Evolutionary conservation across 1,284 basidiomycete species (phyloP), one percentile per base, ranked within the genome.

Genomic region (Cystobasidium pallidum): DNA sequence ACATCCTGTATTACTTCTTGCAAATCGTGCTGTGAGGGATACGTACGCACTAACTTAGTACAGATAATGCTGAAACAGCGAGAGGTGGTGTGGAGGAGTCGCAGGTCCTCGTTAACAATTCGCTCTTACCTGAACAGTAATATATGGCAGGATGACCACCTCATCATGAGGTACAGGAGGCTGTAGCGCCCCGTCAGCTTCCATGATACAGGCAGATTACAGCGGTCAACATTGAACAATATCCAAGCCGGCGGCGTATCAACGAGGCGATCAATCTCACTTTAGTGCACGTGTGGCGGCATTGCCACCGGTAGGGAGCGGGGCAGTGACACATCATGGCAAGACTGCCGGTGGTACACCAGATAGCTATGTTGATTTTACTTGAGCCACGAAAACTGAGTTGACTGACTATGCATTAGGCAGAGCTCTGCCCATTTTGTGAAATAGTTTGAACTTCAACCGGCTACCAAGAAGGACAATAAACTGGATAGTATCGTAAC

Each of bases 11-110:
- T 63, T 3, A 71, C 68, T 26, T 41, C 68, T 55, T 71, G 68
- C 13, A 62, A 30, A 39, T 71, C 68, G 34, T 71, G 68, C 68
- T 71, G 61, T n/a, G n/a, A n/a, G n/a, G n/a, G n/a, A n/a, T n/a
- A n/a, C n/a, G n/a, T n/a, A n/a, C n/a, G n/a, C n/a, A n/a, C n/a
- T n/a, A n/a, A n/a, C n/a, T n/a, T n/a, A n/a, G n/a, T n/a, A n/a
- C n/a, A n/a, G n/a, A n/a, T n/a, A n/a, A n/a, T n/a, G n/a, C n/a
- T n/a, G n/a, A n/a, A n/a, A n/a, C n/a, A n/a, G n/a, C n/a, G n/a
- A n/a, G n/a, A n/a, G n/a, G n/a, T n/a, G n/a, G n/a, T n/a, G n/a
- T n/a, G n/a, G n/a, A n/a, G 32, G 41, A 30, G 17, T 52, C 34
- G 30, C 58, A 28, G 8, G 30, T 39, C 24, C 32, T 49, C n/a